A percentile compares a stretch with the other conserved stretches of the same genome.
Evolutionary conservation across 805 yeast species (phyloP).

Genomic region (Sugiyamaella floridensis): DNA sequence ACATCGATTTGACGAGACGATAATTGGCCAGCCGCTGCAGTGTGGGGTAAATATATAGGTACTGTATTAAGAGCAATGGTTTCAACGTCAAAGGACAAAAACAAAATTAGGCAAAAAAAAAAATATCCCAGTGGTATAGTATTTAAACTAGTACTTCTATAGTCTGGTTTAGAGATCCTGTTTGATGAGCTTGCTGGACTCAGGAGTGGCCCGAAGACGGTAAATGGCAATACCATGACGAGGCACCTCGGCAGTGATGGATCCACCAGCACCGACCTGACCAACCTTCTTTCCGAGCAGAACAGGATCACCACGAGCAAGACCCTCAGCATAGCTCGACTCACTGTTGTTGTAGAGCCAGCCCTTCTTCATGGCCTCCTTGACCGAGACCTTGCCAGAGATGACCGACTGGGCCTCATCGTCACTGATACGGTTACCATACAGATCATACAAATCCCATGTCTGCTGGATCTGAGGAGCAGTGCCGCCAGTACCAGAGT

Average conservation of each 20-base stretch:
- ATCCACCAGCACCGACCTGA: slow-evolving; percentile 7
- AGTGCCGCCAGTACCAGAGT: slow-evolving; percentile 9
- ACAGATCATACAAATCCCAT: slow-evolving; percentile 16
- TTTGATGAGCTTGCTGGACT: background rate
- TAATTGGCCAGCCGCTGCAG: background rate
- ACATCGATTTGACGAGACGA: background rate
- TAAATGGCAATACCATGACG: slow-evolving; percentile 16
- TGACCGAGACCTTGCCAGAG: slow-evolving; percentile 1
- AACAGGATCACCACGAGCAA: slow-evolving; percentile 9
- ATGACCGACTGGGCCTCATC: slow-evolving; percentile 7
- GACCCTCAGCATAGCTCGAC: slow-evolving; percentile 14
- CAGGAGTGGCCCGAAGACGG: slow-evolving; percentile 1
- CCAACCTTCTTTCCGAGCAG: slow-evolving; percentile 14
- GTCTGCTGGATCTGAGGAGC: slow-evolving; percentile 7
- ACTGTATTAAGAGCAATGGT: too few relatives aligned
- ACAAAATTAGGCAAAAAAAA: too few relatives aligned
- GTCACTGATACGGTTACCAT: slow-evolving; percentile 12
- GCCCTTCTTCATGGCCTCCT: background rate
- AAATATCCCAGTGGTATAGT: too few relatives aligned
- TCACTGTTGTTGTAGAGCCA: slow-evolving; percentile 11
- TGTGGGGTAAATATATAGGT: too few relatives aligned
- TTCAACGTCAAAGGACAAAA: too few relatives aligned
- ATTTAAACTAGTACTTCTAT: too few relatives aligned
- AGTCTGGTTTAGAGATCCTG: slow-evolving; percentile 7
- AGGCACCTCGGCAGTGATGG: slow-evolving; percentile 8